Evolutionary conservation across 352 stramenopile genomes (phyloP).

Genomic region (Phytopythium aichiense): DNA sequence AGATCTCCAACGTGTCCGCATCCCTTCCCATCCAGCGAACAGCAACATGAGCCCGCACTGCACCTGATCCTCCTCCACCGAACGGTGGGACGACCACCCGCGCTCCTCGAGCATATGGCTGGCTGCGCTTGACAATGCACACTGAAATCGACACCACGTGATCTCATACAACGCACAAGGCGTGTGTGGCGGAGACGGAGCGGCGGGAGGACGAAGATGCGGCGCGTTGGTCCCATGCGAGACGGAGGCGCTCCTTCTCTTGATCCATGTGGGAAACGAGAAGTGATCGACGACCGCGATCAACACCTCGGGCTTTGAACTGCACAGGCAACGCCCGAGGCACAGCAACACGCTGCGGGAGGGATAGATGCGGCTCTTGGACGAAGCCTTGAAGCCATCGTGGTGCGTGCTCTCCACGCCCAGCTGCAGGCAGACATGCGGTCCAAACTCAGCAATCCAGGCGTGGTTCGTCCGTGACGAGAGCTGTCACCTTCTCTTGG

Average conservation of each 20-base stretch:
- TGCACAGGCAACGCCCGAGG: not conserved
- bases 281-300: not conserved
- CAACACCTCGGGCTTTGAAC: not conserved
- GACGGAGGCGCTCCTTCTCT: not conserved
- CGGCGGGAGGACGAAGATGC: too few relatives aligned
- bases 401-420: not conserved
- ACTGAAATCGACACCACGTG: not conserved
- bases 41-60: not conserved
- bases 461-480: not conserved
- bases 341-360: not conserved
- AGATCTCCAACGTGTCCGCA: not conserved
- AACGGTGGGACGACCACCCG: not conserved
- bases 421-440: not conserved
- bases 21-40: not conserved
- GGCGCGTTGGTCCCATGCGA: too few relatives aligned
- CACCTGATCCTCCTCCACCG: not conserved
- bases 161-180: not conserved
- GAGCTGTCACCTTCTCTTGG: not conserved
- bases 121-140: not conserved
- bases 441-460: not conserved
- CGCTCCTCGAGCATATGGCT: not conserved
- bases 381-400: not conserved
- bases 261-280: slow-evolving; percentile 5
- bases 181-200: not conserved
- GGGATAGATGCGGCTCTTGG: not conserved